Evolutionary conservation across 768 basidiomycete genomes (phyloP), one percentile per base, ranked within the genome.

Genomic region (Boletus bicolor): DNA sequence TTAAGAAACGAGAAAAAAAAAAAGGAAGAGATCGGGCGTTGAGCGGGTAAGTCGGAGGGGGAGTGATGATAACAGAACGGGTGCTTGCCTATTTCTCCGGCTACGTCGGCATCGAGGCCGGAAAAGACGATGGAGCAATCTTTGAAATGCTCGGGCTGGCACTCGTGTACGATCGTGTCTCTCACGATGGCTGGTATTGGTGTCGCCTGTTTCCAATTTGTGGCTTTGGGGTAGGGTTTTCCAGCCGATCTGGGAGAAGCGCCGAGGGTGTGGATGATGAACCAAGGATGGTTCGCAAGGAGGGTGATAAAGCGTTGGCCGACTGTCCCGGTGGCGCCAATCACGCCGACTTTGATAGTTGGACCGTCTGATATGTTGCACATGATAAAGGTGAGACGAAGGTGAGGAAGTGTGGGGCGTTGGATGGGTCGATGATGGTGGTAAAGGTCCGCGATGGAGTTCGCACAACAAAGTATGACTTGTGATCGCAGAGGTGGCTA

Each of bases 281-380:
- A 98, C 84, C 88, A 98, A 0, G 96, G 94, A 68, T 99, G 97
- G 7, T 76, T 68, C 5, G 91, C 78, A 46, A 99, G 87, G 46
- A 98, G 84, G 48, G 84, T 80, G 72, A 98, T 89, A 72, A 98
- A 99, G 39, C 94, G 83, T 73, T 98, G 96, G 24, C 96, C 95
- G 47, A 98, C 96, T 45, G 93, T 97, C 54, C 96, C 93, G 0
- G 92, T 95, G 1, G 93, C 92, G 34, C 92, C 92, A 9, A 94
- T 78, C 45, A 95, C 76, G 56, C 91, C 92, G 56, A 95, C 89
- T 43, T 74, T 77, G 59, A 78, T 66, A 4, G 62, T 5, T 7
- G 55, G 59, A 0, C 56, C 55, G 9, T 71, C 68, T 36, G 58
- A 17, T 35, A 44, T 51, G 44, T 28, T 62, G 52, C 38, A 68